Evolutionary conservation across 2,329 filamentous ascomycete genomes (phyloP), one percentile per base, ranked within the genome.

Genomic region (Fusarium nisikadoi): DNA sequence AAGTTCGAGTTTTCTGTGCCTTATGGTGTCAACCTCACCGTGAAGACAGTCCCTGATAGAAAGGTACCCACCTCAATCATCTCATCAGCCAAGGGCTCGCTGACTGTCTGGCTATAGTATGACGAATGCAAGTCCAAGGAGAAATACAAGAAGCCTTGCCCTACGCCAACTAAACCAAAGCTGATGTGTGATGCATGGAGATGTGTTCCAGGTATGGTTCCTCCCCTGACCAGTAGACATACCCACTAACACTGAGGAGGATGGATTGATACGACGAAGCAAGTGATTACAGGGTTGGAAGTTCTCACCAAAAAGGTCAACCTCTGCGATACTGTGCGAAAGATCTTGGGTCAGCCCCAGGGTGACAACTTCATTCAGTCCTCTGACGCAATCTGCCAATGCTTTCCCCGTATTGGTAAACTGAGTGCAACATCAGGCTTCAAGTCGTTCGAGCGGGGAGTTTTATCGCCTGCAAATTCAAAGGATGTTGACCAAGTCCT

Each of bases 221-320:
- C 2, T 12, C 9, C 2, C 9, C 6, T 17, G 3, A 4, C 0
- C 2, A 8, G 10, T 8, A 8, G 10, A 4, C 20, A 2, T 17
- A 0, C 14, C 14, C 14, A 5, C 27, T 47, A 2, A 47, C 3
- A 0, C 27, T 31, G 20, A 12, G 14, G 2, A 47, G 45, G 45
- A 12, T 47, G 20, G 20, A 10, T 47, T 17, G 45, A 31, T 13
- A 47, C 45, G 2, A 47, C 45, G 1, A 47, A 47, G 20, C 45
- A 47, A 31, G 45, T 47, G 14, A 31, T 31, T 3, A 31, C 45
- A 17, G 45, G 45, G 1, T 47, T 31, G 10, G 14, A 47, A 13
- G 0, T 47, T 6, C 27, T 47, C 2, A 31, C 45, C 7, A 47
- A 31, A 4, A 47, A 47, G 14, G 14, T 47, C 20, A 47, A 47